These are phyloP conservation scores for Nothophytophthora sp. DNA, from an alignment of 352 stramenopile genomes.

Conservation along the genomic window DNA sequence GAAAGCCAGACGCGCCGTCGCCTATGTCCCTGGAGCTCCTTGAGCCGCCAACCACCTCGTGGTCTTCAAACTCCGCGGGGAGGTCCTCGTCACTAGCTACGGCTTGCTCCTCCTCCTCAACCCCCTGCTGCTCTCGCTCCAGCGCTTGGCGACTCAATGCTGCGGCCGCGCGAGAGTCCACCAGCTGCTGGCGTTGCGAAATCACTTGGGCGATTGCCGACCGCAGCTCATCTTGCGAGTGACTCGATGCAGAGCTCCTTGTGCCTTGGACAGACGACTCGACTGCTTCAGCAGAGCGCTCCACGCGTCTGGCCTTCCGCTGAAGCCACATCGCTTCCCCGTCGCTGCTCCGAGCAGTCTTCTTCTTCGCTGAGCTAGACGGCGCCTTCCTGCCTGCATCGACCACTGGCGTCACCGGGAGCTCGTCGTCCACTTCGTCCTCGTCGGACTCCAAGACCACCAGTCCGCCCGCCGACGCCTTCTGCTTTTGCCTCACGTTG, in stretches of 20 bases:
- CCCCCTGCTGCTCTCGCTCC: too few species aligned
- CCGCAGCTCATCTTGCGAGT: conserved; percentile 5
- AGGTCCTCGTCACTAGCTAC: too few species aligned
- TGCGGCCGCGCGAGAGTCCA: conserved; percentile 1
- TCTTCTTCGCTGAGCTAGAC: not conserved
- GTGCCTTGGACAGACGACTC: not conserved
- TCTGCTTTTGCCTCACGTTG: not conserved
- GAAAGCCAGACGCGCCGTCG: not conserved
- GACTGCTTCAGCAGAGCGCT: not conserved
- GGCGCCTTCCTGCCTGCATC: not conserved
- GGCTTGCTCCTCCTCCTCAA: too few species aligned
- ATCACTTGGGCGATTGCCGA: conserved; percentile 25
- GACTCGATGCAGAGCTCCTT: not conserved
- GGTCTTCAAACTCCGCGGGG: too few species aligned
- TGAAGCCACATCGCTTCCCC: conserved; percentile 5
- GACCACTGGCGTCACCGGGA: not conserved
- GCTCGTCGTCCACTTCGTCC: conserved; percentile 3
- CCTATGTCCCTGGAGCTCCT: too few species aligned
- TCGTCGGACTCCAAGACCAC: not conserved
- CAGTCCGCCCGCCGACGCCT: not conserved
- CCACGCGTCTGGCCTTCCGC: conserved; percentile 7
- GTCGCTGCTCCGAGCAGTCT: not conserved
- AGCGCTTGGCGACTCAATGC: not conserved
- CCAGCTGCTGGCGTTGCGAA: conserved; percentile 20
- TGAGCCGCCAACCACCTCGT: too few species aligned